A percentile compares a stretch with the other conserved stretches of the same genome.
Evolutionary conservation across 129 eudicot species (phyloP).

Genomic region (Dittrichia graveolens): DNA sequence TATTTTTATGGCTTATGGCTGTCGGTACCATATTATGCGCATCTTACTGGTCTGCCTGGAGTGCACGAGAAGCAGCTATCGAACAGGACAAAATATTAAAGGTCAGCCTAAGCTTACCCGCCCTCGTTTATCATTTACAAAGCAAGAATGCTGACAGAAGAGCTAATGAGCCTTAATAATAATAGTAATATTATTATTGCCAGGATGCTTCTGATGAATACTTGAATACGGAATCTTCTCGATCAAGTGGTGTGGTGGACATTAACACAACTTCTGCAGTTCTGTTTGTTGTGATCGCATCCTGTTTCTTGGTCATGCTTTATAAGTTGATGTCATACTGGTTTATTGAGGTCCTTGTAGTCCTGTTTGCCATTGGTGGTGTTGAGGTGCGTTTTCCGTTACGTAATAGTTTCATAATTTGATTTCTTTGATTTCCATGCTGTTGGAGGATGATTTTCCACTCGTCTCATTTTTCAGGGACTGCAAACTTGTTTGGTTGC

Average conservation of each 20-base stretch:
- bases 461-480: constrained; percentile 63
- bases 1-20: constrained; percentile 98
- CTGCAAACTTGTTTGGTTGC: constrained; percentile 96
- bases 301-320: constrained; percentile 95
- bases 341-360: constrained; percentile 96
- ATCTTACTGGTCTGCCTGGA: constrained; percentile 99
- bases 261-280: constrained; percentile 87
- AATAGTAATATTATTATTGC: constrained; percentile 18
- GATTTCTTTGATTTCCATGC: constrained; percentile 19
- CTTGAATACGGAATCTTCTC: constrained; percentile 42
- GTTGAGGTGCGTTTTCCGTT: constrained; percentile 64
- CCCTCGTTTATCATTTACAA: background rate
- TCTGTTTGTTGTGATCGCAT: constrained; percentile 92
- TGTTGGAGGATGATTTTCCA: constrained; percentile 25
- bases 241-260: constrained; percentile 74
- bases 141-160: background rate
- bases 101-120: constrained; percentile 44
- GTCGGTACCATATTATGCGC: constrained; percentile 96
- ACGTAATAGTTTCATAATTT: background rate
- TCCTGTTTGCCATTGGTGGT: constrained; percentile 95
- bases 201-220: constrained; percentile 86
- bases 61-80: constrained; percentile 91
- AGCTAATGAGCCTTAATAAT: constrained; percentile 20
- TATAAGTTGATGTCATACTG: constrained; percentile 94
- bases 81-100: constrained; percentile 89